These are phyloP conservation scores for Vitis rotundifolia DNA, from an alignment of 164 flowering plant species.

Conservation along the genomic window DNA sequence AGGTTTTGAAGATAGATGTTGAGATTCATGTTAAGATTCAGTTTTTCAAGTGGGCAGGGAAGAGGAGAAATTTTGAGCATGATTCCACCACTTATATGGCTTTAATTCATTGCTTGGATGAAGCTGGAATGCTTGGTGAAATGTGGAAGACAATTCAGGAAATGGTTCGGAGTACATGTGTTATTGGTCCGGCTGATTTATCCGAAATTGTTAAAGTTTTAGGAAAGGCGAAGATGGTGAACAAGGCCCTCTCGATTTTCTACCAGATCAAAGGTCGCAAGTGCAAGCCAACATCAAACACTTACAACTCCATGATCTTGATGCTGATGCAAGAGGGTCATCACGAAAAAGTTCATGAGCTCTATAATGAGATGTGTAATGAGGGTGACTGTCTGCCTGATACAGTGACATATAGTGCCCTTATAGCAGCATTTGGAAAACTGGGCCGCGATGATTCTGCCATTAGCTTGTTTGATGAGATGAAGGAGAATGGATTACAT, in stretches of 20 bases:
- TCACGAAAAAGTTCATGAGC: slow-evolving; percentile 81
- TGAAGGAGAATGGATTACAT: slow-evolving; percentile 81
- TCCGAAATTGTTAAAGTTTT: slow-evolving; percentile 71
- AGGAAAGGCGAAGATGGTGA: slow-evolving; percentile 84
- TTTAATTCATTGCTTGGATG: slow-evolving; percentile 70
- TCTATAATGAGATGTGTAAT: slow-evolving; percentile 87
- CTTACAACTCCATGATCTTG: slow-evolving; percentile 72
- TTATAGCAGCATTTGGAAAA: slow-evolving; percentile 66
- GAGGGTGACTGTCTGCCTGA: slow-evolving; percentile 79
- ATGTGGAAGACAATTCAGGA: slow-evolving; percentile 86
- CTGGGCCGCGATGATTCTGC: slow-evolving; percentile 75
- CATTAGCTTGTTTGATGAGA: slow-evolving; percentile 78
- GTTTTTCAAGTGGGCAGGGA: slow-evolving; percentile 92
- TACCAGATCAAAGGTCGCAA: slow-evolving; percentile 70
- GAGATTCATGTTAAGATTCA: slow-evolving; percentile 71
- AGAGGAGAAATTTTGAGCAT: slow-evolving; percentile 72
- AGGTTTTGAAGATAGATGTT: slow-evolving; percentile 68
- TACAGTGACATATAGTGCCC: slow-evolving; percentile 75
- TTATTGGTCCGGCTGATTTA: slow-evolving; percentile 52
- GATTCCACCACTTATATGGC: slow-evolving; percentile 75
- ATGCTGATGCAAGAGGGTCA: slow-evolving; percentile 86
- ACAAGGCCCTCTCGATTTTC: slow-evolving; percentile 77
- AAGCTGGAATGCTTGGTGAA: slow-evolving; percentile 61
- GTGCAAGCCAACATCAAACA: slow-evolving; percentile 63
- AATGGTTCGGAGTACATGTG: slow-evolving; percentile 57